phyloP scores from a whole-genome alignment of 768 basidiomycete genomes.

The Mycena filopes region DNA sequence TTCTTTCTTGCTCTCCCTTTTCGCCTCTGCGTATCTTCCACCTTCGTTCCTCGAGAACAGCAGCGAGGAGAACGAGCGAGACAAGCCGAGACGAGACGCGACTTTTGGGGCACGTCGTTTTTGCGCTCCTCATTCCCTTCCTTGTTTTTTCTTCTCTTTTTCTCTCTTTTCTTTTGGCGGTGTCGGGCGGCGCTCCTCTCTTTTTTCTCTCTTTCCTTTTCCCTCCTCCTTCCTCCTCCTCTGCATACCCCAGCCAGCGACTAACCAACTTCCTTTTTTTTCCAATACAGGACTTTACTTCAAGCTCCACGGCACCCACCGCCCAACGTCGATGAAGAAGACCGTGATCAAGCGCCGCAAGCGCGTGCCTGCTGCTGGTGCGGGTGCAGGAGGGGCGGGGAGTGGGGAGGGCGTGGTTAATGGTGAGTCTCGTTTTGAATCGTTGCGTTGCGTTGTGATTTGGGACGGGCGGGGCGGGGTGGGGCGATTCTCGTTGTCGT shows the following conservation, averaged over 20 bases:
- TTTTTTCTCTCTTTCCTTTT: background rate
- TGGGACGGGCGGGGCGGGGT: too few relatives aligned
- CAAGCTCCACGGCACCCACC: slow-evolving; percentile 96
- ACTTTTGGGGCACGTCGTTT: background rate
- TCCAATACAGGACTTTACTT: slow-evolving; percentile 85
- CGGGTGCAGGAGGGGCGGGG: slow-evolving; percentile 35
- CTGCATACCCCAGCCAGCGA: too few relatives aligned
- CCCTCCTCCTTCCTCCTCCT: background rate
- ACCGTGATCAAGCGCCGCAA: slow-evolving; percentile 98
- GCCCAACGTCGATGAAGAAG: slow-evolving; percentile 99
- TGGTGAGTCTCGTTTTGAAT: slow-evolving; percentile 20
- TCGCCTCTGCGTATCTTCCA: background rate
- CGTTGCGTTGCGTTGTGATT: too few relatives aligned
- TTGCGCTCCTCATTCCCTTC: too few relatives aligned
- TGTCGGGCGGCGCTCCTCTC: background rate
- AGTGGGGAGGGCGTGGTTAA: slow-evolving; percentile 43
- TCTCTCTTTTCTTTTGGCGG: background rate
- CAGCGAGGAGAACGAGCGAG: too few relatives aligned
- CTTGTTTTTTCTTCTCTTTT: background rate
- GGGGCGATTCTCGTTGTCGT: too few relatives aligned
- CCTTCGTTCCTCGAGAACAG: too few relatives aligned
- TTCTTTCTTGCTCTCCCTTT: background rate
- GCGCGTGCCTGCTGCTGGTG: slow-evolving; percentile 92
- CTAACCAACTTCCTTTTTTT: slow-evolving; percentile 14
- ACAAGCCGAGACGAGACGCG: too few relatives aligned